Percentiles rank a stretch among this genome's conserved stretches.
Conservation (phyloP, 441 rosid species). For the Corymbia calophylla region DNA sequence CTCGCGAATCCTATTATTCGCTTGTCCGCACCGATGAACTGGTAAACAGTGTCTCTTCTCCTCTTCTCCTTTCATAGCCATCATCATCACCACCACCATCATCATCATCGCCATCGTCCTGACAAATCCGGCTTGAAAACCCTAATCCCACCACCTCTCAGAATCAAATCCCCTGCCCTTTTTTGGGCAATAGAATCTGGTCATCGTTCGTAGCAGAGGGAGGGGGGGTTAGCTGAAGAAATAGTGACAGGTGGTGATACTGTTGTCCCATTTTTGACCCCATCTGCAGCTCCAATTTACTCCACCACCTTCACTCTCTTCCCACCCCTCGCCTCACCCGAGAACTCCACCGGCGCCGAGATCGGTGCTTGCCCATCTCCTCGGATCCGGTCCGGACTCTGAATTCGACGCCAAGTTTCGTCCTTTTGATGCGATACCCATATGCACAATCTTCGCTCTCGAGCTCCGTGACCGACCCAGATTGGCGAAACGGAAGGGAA, state of each 20-base stretch:
- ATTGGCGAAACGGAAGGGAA: background rate
- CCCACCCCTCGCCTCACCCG: background rate
- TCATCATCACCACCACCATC: rapidly evolving
- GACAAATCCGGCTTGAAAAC: background rate
- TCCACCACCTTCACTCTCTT: background rate
- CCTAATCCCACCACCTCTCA: background rate
- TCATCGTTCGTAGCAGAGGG: background rate
- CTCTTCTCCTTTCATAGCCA: background rate
- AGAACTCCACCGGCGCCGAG: background rate
- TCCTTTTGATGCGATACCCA: background rate
- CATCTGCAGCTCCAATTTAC: background rate
- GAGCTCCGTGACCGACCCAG: background rate
- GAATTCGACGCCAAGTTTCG: background rate
- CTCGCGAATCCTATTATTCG: background rate
- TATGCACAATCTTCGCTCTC: background rate
- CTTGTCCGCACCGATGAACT: background rate
- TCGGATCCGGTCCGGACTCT: background rate
- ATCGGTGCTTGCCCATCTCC: background rate
- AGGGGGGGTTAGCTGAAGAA: background rate
- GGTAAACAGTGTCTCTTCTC: background rate
- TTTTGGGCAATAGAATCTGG: background rate
- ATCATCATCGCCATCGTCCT: background rate
- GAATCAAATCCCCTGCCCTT: background rate
- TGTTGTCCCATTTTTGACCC: background rate
- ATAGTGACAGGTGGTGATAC: background rate